Conservation (phyloP, 176 grass and related monocot species). For the Musa beccarii region DNA sequence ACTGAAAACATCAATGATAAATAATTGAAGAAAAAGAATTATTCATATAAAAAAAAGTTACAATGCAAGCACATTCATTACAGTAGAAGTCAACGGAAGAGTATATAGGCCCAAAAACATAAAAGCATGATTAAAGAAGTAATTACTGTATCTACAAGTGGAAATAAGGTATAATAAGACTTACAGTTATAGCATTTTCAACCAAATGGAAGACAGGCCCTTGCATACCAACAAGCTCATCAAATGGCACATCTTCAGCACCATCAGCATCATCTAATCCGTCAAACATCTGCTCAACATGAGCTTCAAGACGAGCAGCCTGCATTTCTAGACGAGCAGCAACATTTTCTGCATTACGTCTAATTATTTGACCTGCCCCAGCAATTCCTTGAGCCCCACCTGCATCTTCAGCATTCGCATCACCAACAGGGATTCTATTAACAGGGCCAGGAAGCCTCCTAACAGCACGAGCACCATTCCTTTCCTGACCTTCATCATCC, state of each 20-base stretch:
- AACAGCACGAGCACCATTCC: constrained; percentile 86
- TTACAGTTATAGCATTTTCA: constrained; percentile 97
- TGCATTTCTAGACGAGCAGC: constrained; percentile 74
- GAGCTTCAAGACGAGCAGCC: constrained; percentile 67
- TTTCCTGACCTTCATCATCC: constrained; percentile 65
- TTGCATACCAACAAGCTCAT: constrained; percentile 98
- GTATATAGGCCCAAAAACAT: background rate
- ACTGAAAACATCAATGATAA: too few species aligned
- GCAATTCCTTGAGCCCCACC: constrained; percentile 63
- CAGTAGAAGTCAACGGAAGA: too few species aligned
- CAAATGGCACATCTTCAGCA: constrained; percentile 96
- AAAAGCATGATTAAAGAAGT: background rate
- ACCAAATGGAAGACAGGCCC: constrained; percentile 98
- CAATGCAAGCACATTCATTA: too few species aligned
- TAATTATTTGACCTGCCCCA: constrained; percentile 76
- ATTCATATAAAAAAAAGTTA: too few species aligned
- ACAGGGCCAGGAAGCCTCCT: constrained; percentile 72
- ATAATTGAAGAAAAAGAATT: too few species aligned
- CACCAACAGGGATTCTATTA: constrained; percentile 54
- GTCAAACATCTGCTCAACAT: constrained; percentile 99
- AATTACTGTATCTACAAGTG: too few species aligned
- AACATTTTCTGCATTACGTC: constrained; percentile 97
- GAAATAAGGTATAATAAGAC: background rate
- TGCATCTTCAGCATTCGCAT: constrained; percentile 60
- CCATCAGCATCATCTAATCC: constrained; percentile 97